Evolutionary conservation across 805 yeast genomes (phyloP).

Genomic region (Myxozyma kluyveri): DNA sequence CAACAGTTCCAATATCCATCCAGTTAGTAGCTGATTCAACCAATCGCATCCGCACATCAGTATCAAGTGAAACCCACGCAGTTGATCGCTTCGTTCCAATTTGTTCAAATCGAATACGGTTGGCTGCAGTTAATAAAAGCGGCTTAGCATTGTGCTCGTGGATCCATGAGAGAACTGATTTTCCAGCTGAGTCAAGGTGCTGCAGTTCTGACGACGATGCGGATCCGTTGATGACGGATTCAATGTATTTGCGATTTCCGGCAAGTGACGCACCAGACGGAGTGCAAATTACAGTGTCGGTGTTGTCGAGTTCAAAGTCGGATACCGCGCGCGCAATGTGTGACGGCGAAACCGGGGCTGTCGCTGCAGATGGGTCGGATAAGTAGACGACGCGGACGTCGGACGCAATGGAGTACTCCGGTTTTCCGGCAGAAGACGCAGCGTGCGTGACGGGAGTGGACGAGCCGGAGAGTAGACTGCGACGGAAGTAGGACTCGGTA

Average conservation of each 20-base stretch:
- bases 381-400: constrained; percentile 23
- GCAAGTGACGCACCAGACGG: constrained; percentile 22
- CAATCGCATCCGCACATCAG: constrained; percentile 8
- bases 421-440: constrained; percentile 3
- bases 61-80: constrained; percentile 43
- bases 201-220: constrained; percentile 17
- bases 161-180: constrained; percentile 23
- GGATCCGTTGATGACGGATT: constrained; percentile 23
- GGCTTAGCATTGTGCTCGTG: constrained; percentile 17
- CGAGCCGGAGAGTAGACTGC: background rate
- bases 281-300: constrained; percentile 28
- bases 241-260: constrained; percentile 25
- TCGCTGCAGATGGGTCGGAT: background rate
- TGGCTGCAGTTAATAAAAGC: constrained; percentile 10
- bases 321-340: constrained; percentile 15
- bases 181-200: constrained; percentile 26
- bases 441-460: background rate
- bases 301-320: constrained; percentile 19
- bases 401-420: constrained; percentile 17
- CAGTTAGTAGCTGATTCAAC: constrained; percentile 17
- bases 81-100: constrained; percentile 21
- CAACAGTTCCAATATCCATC: constrained; percentile 12
- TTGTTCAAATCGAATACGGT: constrained; percentile 23
- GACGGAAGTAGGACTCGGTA: constrained; percentile 23
- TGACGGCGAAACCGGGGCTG: background rate